A percentile compares a stretch with the other conserved stretches of the same genome.
phyloP scores from a whole-genome alignment of 805 yeast genomes.

The Zygoascus tannicola region DNA sequence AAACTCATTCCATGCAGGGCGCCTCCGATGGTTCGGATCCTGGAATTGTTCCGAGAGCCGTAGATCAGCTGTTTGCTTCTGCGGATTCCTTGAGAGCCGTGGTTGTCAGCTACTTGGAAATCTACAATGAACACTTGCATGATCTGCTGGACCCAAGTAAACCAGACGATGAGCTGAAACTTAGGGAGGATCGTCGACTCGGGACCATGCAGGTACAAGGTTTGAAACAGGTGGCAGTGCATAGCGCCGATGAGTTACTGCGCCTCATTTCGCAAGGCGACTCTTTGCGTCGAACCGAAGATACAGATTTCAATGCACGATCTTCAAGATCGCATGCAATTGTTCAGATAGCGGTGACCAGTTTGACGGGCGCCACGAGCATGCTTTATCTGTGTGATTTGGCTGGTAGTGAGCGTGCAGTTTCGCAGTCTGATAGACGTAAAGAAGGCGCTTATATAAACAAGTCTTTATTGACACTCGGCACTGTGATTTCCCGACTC shows the following conservation, averaged over 20 bases:
- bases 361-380: conserved; percentile 30
- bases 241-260: conserved; percentile 50
- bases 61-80: conserved; percentile 44
- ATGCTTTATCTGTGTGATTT: conserved; percentile 83
- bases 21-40: conserved; percentile 37
- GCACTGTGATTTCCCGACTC: conserved; percentile 83
- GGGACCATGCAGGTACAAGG: conserved; percentile 61
- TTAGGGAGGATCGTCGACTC: conserved; percentile 57
- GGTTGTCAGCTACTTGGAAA: conserved; percentile 67
- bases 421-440: conserved; percentile 63
- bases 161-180: conserved; percentile 48
- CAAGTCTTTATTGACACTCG: conserved; percentile 79
- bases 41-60: conserved; percentile 66
- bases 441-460: conserved; percentile 92
- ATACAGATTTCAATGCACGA: conserved; percentile 80
- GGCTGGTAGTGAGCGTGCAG: conserved; percentile 93
- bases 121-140: conserved; percentile 77
- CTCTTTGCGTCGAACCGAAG: conserved; percentile 64
- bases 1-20: conserved; percentile 83
- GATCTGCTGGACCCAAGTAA: conserved; percentile 51
- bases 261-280: conserved; percentile 61
- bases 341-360: conserved; percentile 51
- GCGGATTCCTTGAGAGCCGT: conserved; percentile 26
- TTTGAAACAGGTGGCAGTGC: conserved; percentile 51
- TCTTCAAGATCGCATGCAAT: conserved; percentile 90